A percentile compares a stretch with the other conserved stretches of the same genome.
Evolutionary conservation across 1,139 yeast species (phyloP).

Genomic region (Diutina mesorugosa): DNA sequence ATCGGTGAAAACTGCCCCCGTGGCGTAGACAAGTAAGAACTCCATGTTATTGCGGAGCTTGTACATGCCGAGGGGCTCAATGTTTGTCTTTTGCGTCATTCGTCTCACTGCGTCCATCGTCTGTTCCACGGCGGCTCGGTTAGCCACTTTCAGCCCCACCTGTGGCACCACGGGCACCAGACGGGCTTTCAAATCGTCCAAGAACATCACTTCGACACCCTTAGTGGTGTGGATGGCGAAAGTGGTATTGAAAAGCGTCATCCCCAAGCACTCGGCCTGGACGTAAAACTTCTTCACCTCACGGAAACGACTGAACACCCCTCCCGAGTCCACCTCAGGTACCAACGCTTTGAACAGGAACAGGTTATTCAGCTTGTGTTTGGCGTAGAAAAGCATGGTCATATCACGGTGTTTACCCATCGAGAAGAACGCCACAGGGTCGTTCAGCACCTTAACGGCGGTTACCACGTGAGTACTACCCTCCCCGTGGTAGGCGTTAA

Average conservation of each 20-base stretch:
- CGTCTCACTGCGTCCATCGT: slow-evolving; percentile 22
- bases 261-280: slow-evolving; percentile 40
- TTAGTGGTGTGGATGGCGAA: slow-evolving; percentile 56
- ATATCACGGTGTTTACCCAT: slow-evolving; percentile 53
- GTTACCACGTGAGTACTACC: slow-evolving; percentile 13
- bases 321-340: slow-evolving; percentile 36
- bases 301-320: slow-evolving; percentile 38
- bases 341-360: slow-evolving; percentile 33
- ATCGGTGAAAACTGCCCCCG: slow-evolving; percentile 61
- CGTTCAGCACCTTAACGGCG: slow-evolving; percentile 23
- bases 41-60: slow-evolving; percentile 37
- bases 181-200: slow-evolving; percentile 44
- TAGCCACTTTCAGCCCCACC: slow-evolving; percentile 6
- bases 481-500: slow-evolving; percentile 24
- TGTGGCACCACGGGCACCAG: slow-evolving; percentile 37
- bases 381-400: slow-evolving; percentile 41
- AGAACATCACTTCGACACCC: slow-evolving; percentile 56
- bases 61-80: slow-evolving; percentile 51
- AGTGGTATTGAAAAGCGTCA: slow-evolving; percentile 46
- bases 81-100: slow-evolving; percentile 13
- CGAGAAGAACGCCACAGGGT: slow-evolving; percentile 37
- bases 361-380: slow-evolving; percentile 28
- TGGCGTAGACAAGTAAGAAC: slow-evolving; percentile 56
- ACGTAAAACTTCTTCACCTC: slow-evolving; percentile 35
- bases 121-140: slow-evolving; percentile 7